Evolutionary conservation across 2,329 filamentous ascomycete genomes (phyloP).

Genomic region (Cladophialophora immunda): DNA sequence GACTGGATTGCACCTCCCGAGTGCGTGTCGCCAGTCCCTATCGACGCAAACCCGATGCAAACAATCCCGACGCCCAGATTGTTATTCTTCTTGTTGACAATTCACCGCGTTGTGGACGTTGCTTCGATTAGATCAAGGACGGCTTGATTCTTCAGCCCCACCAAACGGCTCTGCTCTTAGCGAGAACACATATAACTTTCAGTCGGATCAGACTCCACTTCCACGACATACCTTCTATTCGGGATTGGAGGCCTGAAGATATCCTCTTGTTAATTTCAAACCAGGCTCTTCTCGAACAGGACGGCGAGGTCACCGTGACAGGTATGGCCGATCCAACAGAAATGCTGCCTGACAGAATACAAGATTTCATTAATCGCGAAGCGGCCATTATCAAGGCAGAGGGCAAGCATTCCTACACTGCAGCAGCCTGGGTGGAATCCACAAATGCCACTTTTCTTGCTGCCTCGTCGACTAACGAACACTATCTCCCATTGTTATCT

Average conservation of each 20-base stretch:
- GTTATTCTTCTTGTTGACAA: neutral
- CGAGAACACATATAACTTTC: neutral
- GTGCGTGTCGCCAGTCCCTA: neutral
- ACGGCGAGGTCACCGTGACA: neutral
- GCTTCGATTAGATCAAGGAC: neutral
- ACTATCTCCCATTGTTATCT: neutral
- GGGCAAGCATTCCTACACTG: neutral
- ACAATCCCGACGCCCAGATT: conserved; percentile 1
- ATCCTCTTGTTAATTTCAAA: neutral
- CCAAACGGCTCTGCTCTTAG: neutral
- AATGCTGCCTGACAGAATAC: neutral
- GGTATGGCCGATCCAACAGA: neutral
- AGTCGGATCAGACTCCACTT: conserved; percentile 5
- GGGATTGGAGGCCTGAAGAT: neutral
- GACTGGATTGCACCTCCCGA: neutral
- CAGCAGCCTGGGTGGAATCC: neutral
- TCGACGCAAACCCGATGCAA: neutral
- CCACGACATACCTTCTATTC: neutral
- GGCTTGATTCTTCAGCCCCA: neutral
- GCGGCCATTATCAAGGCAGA: conserved; percentile 6
- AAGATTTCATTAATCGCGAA: conserved; percentile 2
- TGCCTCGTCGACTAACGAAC: neutral
- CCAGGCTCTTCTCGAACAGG: neutral
- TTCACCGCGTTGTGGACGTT: neutral
- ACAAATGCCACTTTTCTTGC: neutral